These are phyloP conservation scores for Calonectria fujianensis DNA, from an alignment of 2,329 filamentous ascomycete genomes.

Conservation along the genomic window DNA sequence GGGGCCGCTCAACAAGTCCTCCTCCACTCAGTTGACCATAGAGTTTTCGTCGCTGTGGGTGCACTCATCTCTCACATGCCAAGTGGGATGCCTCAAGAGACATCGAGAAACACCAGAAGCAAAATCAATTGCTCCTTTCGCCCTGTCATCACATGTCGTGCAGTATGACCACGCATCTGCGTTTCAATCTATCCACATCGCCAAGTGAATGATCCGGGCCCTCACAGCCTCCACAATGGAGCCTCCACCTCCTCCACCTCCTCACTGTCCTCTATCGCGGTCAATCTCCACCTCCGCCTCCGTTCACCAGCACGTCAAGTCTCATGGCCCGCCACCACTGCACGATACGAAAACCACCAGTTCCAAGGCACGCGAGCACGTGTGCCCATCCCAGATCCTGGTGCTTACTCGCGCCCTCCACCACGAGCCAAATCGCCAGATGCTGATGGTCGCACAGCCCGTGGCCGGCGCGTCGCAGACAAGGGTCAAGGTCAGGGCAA, in stretches of 20 bases:
- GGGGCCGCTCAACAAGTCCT: slow-evolving; percentile 23
- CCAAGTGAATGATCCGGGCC: slow-evolving; percentile 36
- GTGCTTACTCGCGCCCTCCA: slow-evolving; percentile 32
- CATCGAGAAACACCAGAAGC: slow-evolving; percentile 10
- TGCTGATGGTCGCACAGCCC: slow-evolving; percentile 35
- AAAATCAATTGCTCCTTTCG: slow-evolving; percentile 27
- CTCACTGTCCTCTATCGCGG: slow-evolving; percentile 32
- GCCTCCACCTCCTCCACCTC: slow-evolving; percentile 43
- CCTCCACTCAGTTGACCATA: slow-evolving; percentile 27
- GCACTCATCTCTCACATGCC: slow-evolving; percentile 8
- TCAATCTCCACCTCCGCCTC: slow-evolving; percentile 37
- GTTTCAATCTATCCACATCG: slow-evolving; percentile 27
- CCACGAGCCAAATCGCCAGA: slow-evolving; percentile 26
- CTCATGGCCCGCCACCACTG: slow-evolving; percentile 35
- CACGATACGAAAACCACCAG: slow-evolving; percentile 41
- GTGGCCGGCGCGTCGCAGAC: slow-evolving; percentile 25
- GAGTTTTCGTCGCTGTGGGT: slow-evolving; percentile 22
- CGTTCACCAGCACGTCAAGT: slow-evolving; percentile 31
- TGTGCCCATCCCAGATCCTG: slow-evolving; percentile 46
- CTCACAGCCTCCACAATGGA: slow-evolving; percentile 32
- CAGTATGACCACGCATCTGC: slow-evolving; percentile 23
- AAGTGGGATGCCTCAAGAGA: slow-evolving; percentile 1
- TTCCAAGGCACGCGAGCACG: slow-evolving; percentile 53
- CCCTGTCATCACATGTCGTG: slow-evolving; percentile 19
- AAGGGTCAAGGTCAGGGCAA: slow-evolving; percentile 31